These are phyloP conservation scores for Melampsora americana DNA, from an alignment of 1,284 basidiomycete genomes.

Conservation along the genomic window DNA sequence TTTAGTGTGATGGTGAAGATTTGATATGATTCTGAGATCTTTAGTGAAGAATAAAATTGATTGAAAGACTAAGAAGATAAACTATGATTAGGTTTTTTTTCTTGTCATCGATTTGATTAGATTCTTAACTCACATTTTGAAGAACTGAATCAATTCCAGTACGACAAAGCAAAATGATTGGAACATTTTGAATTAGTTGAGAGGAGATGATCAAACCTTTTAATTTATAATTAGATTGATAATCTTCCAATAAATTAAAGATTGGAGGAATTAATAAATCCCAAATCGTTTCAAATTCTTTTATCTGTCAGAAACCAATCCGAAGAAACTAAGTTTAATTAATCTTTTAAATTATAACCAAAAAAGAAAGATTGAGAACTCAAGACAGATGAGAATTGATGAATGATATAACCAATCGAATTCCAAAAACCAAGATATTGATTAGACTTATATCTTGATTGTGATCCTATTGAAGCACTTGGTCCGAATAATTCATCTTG, in stretches of 20 bases:
- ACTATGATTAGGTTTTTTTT: neutral
- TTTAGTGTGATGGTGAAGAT: slow-evolving; percentile 10
- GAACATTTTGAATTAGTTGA: slow-evolving; percentile 9
- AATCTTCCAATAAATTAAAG: slow-evolving; percentile 22
- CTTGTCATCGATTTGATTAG: neutral
- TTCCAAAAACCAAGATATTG: too few species aligned
- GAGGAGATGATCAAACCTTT: slow-evolving; percentile 26
- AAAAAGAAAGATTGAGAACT: too few species aligned
- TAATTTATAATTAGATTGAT: slow-evolving; percentile 9
- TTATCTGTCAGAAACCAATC: neutral
- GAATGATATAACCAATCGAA: too few species aligned
- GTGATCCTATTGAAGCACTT: too few species aligned
- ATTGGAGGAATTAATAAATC: slow-evolving; percentile 28
- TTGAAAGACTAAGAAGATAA: slow-evolving; percentile 8
- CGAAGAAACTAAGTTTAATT: too few species aligned
- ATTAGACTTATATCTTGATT: too few species aligned
- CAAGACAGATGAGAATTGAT: too few species aligned
- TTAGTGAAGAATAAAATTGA: slow-evolving; percentile 11
- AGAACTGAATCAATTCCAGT: slow-evolving; percentile 34
- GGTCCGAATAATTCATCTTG: too few species aligned
- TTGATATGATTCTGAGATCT: slow-evolving; percentile 14
- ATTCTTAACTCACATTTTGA: slow-evolving; percentile 14
- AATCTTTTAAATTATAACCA: too few species aligned
- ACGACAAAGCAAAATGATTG: slow-evolving; percentile 13
- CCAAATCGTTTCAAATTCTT: slow-evolving; percentile 23